Conservation (phyloP, 1,284 basidiomycete genomes). For the Malassezia restricta region DNA sequence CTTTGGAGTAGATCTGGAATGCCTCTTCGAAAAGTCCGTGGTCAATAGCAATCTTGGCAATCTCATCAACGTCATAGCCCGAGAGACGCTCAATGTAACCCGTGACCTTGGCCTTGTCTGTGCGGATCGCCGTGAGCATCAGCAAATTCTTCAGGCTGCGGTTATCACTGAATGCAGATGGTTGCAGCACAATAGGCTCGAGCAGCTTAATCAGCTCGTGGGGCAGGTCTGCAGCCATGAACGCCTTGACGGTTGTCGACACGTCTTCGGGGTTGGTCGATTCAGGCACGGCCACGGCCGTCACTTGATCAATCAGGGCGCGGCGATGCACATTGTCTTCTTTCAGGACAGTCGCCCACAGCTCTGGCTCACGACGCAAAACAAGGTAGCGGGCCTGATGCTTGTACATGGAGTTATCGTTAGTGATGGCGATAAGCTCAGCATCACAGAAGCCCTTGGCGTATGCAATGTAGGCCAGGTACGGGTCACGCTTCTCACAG, state of each 20-base stretch:
- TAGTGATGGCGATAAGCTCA: constrained; percentile 90
- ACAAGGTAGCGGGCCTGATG: constrained; percentile 97
- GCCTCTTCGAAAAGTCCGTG: constrained; percentile 94
- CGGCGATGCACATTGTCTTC: constrained; percentile 84
- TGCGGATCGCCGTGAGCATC: constrained; percentile 86
- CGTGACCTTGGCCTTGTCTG: constrained; percentile 97
- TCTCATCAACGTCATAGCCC: constrained; percentile 88
- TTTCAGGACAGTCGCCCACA: constrained; percentile 89
- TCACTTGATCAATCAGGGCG: constrained; percentile 82
- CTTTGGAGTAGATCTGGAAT: constrained; percentile 50
- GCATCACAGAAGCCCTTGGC: constrained; percentile 99
- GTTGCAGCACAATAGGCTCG: constrained; percentile 97
- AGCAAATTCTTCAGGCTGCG: constrained; percentile 59
- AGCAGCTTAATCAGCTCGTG: constrained; percentile 93
- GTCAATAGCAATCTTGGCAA: constrained; percentile 92
- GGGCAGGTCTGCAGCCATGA: constrained; percentile 91
- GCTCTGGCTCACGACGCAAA: constrained; percentile 84
- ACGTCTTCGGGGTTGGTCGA: constrained; percentile 98
- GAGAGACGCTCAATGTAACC: constrained; percentile 94
- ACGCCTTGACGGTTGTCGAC: constrained; percentile 94
- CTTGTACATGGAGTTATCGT: constrained; percentile 99
- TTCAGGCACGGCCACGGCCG: constrained; percentile 76
- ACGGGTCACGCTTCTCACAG: constrained; percentile 97
- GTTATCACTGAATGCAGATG: constrained; percentile 95
- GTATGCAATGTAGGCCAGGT: constrained; percentile 97